Conservation (phyloP, 495 filamentous ascomycete genomes). For the Penicillium pulvis region DNA sequence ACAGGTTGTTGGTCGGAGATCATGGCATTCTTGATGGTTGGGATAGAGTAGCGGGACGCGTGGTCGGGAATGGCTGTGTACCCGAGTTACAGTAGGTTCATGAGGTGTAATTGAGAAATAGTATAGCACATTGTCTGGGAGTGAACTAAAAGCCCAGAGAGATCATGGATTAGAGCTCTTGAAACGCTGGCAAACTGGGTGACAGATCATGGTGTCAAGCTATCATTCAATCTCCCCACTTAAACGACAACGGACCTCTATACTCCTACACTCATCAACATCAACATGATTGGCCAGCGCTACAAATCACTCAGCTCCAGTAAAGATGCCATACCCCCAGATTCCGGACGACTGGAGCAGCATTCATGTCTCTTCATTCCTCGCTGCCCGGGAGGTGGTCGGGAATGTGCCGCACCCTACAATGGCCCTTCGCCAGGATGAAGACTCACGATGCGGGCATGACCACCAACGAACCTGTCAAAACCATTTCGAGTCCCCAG, state of each 20-base stretch:
- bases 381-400: slow-evolving; percentile 21
- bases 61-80: slow-evolving; percentile 29
- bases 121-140: not conserved
- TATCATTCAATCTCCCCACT: not conserved
- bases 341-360: slow-evolving; percentile 14
- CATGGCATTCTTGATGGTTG: slow-evolving; percentile 18
- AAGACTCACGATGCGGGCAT: slow-evolving; percentile 6
- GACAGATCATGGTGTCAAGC: too few relatives aligned
- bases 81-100: not conserved
- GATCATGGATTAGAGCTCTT: too few relatives aligned
- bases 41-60: slow-evolving; percentile 25
- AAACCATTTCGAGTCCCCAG: not conserved
- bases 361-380: slow-evolving; percentile 32
- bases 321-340: slow-evolving; percentile 12
- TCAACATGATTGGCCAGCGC: not conserved
- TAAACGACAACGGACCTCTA: not conserved
- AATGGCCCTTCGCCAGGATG: slow-evolving; percentile 6
- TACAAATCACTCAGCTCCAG: not conserved
- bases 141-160: too few relatives aligned
- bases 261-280: slow-evolving; percentile 1
- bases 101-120: not conserved
- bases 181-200: too few relatives aligned
- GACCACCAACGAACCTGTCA: not conserved
- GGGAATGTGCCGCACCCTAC: slow-evolving; percentile 25
- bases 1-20: slow-evolving; percentile 7